These are phyloP conservation scores for Suillus plorans DNA, from an alignment of 768 basidiomycete species.

Conservation along the genomic window DNA sequence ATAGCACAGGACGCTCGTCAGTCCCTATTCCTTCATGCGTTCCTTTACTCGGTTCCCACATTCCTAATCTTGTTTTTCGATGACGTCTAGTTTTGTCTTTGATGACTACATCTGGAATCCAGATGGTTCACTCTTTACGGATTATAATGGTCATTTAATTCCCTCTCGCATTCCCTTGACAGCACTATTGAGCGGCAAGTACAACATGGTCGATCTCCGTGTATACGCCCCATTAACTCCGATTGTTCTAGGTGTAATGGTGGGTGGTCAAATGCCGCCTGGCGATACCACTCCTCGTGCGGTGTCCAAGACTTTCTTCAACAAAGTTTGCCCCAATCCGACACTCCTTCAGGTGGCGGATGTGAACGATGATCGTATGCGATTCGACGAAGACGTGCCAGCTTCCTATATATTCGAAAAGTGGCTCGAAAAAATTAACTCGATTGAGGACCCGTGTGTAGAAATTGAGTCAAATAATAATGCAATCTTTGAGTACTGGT, in stretches of 20 bases:
- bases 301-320: slow-evolving; percentile 37
- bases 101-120: slow-evolving; percentile 43
- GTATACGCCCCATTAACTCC: not conserved
- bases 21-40: not conserved
- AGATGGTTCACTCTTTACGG: slow-evolving; percentile 34
- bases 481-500: slow-evolving; percentile 40
- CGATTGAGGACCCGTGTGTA: slow-evolving; percentile 40
- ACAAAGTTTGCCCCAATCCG: slow-evolving; percentile 40
- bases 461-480: slow-evolving; percentile 27
- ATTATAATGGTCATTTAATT: slow-evolving; percentile 35
- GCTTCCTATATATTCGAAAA: slow-evolving; percentile 32
- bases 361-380: slow-evolving; percentile 29
- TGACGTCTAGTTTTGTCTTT: slow-evolving; percentile 37
- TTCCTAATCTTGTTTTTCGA: slow-evolving; percentile 8
- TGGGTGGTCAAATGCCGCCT: slow-evolving; percentile 37
- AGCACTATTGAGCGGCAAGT: slow-evolving; percentile 37
- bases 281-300: slow-evolving; percentile 34
- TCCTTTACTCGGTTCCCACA: not conserved
- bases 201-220: not conserved
- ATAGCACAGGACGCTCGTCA: slow-evolving; percentile 36
- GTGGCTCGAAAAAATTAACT: slow-evolving; percentile 37
- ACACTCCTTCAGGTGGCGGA: slow-evolving; percentile 31
- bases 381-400: slow-evolving; percentile 24
- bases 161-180: slow-evolving; percentile 44
- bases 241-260: slow-evolving; percentile 36